Evolutionary conservation across 2,329 filamentous ascomycete species (phyloP).

Genomic region (Trichophyton benhamiae): DNA sequence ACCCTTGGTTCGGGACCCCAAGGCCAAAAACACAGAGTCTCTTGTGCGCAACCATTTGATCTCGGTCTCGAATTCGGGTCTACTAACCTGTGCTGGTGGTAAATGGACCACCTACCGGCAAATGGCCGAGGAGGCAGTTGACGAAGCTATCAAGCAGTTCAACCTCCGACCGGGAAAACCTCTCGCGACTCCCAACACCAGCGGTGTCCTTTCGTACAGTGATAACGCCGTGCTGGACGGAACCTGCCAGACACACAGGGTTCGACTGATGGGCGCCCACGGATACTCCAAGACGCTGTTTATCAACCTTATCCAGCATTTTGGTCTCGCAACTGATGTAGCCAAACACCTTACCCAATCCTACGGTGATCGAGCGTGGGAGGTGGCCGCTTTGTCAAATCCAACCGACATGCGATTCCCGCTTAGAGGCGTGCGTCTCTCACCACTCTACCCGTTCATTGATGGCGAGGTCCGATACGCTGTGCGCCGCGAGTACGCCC

Average conservation of each 20-base stretch:
- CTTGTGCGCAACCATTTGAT: slow-evolving; percentile 79
- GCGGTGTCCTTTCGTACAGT: slow-evolving; percentile 56
- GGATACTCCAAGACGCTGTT: slow-evolving; percentile 84
- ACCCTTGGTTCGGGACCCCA: slow-evolving; percentile 74
- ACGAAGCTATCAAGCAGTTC: slow-evolving; percentile 62
- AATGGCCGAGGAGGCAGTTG: slow-evolving; percentile 83
- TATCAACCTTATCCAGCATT: slow-evolving; percentile 90
- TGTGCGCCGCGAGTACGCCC: slow-evolving; percentile 77
- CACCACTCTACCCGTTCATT: slow-evolving; percentile 72
- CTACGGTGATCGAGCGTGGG: slow-evolving; percentile 89
- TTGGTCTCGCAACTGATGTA: slow-evolving; percentile 80
- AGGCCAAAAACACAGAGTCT: slow-evolving; percentile 73
- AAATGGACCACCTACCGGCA: slow-evolving; percentile 92
- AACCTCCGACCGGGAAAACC: slow-evolving; percentile 47
- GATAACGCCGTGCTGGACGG: slow-evolving; percentile 62
- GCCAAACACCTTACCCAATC: slow-evolving; percentile 76
- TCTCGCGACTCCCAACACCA: slow-evolving; percentile 51
- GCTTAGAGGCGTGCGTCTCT: slow-evolving; percentile 67
- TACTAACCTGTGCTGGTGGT: slow-evolving; percentile 74
- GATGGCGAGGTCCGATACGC: slow-evolving; percentile 87
- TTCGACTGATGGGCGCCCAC: slow-evolving; percentile 71
- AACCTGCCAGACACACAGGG: slow-evolving; percentile 68
- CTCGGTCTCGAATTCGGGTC: slow-evolving; percentile 63
- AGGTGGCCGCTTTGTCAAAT: slow-evolving; percentile 66
- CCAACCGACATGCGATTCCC: slow-evolving; percentile 72